Conservation (phyloP, 2,329 filamentous ascomycete genomes). For the Cladorrhinum sp. region DNA sequence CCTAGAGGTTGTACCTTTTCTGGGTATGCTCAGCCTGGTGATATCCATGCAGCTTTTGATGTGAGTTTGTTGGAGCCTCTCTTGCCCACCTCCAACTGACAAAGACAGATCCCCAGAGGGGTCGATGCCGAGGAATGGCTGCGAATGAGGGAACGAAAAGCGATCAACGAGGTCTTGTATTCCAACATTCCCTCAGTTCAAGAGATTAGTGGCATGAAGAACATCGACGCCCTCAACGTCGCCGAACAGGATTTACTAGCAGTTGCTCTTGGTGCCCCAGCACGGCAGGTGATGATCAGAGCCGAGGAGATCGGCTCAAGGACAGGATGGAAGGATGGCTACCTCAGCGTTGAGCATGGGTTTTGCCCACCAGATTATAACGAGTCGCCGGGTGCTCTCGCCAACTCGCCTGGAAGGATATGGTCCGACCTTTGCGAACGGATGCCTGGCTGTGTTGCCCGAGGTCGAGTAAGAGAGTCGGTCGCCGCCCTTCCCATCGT, state of each 20-base stretch:
- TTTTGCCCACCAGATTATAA: slow-evolving; percentile 51
- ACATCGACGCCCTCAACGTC: slow-evolving; percentile 47
- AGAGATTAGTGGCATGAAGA: slow-evolving; percentile 40
- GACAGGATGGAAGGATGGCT: slow-evolving; percentile 53
- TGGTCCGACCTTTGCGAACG: slow-evolving; percentile 54
- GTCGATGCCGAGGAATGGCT: slow-evolving; percentile 47
- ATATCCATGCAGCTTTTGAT: slow-evolving; percentile 39
- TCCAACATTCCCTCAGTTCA: slow-evolving; percentile 41
- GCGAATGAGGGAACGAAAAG: slow-evolving; percentile 43
- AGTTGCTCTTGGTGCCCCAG: slow-evolving; percentile 51
- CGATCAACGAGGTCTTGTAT: slow-evolving; percentile 49
- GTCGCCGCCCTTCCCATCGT: slow-evolving; percentile 47
- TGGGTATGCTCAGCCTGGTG: slow-evolving; percentile 34
- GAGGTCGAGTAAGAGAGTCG: slow-evolving; percentile 49
- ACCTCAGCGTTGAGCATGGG: slow-evolving; percentile 49
- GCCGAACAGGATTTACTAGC: slow-evolving; percentile 49
- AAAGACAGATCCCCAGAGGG: slow-evolving; percentile 41
- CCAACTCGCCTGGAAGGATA: slow-evolving; percentile 48
- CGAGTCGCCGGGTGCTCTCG: slow-evolving; percentile 45
- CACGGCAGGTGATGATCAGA: slow-evolving; percentile 50
- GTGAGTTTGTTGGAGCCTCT: slow-evolving; percentile 26
- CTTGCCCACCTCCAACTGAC: slow-evolving; percentile 14
- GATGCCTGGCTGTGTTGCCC: slow-evolving; percentile 50
- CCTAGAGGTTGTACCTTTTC: slow-evolving; percentile 37
- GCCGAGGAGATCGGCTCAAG: slow-evolving; percentile 50